Evolutionary conservation across 2,329 filamentous ascomycete genomes (phyloP).

Genomic region (Thelonectria olida): DNA sequence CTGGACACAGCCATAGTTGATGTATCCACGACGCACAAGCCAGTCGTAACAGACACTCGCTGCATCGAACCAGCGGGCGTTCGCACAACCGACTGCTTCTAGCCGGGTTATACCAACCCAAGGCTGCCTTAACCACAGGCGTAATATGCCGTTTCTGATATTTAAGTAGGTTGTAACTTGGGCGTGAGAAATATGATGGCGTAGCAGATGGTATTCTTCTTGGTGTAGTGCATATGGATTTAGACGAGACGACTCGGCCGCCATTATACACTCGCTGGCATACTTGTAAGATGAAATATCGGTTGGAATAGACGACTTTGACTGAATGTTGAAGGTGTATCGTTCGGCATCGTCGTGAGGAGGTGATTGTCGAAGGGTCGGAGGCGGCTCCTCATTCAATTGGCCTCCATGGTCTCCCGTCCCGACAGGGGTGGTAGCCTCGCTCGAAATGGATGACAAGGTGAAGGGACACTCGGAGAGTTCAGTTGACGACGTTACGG

Average conservation of each 20-base stretch:
- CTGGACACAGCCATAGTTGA: slow-evolving; percentile 94
- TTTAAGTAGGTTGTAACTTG: slow-evolving; percentile 97
- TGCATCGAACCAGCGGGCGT: slow-evolving; percentile 87
- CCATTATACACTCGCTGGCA: slow-evolving; percentile 89
- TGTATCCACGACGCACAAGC: slow-evolving; percentile 89
- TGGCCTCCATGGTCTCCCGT: slow-evolving; percentile 41
- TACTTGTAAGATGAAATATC: slow-evolving; percentile 79
- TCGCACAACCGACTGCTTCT: slow-evolving; percentile 91
- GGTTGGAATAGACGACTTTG: slow-evolving; percentile 85
- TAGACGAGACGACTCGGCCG: slow-evolving; percentile 87
- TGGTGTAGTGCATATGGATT: slow-evolving; percentile 89
- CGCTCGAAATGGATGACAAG: slow-evolving; percentile 66
- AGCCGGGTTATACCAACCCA: slow-evolving; percentile 82
- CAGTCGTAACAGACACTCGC: slow-evolving; percentile 92
- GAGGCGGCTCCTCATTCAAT: slow-evolving; percentile 25
- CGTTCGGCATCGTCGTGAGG: slow-evolving; percentile 46
- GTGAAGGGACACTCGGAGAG: slow-evolving; percentile 64
- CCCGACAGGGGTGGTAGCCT: slow-evolving; percentile 70
- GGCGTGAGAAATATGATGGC: slow-evolving; percentile 82
- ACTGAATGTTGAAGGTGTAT: slow-evolving; percentile 67
- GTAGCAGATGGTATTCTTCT: slow-evolving; percentile 83
- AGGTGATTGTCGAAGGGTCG: slow-evolving; percentile 33
- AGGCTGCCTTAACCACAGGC: slow-evolving; percentile 89
- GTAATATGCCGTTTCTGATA: slow-evolving; percentile 91
- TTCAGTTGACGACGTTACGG: slow-evolving; percentile 66